Base-by-base conservation (phyloP, 1,284 basidiomycete species). In the Golubevia pallescens region DNA sequence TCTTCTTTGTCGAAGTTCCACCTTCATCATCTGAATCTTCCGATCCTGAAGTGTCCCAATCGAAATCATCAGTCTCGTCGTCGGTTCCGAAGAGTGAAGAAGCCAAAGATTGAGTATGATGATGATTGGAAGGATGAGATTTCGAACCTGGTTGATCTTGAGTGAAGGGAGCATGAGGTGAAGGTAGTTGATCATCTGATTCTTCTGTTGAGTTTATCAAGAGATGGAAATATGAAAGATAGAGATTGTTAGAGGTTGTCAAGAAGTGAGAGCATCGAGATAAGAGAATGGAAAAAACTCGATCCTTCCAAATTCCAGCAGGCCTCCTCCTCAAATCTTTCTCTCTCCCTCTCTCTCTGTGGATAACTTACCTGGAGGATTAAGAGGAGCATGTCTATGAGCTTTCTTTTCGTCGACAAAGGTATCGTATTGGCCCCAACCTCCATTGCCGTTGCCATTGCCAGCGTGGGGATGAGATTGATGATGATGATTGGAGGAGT, bases 11-110 rank as follows among this genome's bases (percentile, higher is more conserved):
- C 21, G 63, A 62, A 16, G 66, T 67, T 54, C 57, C 63, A 13
- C 58, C 64, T 10, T 65, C 70, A 23, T 73, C 67, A 34, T 77
- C 73, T 7, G 69, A 70, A 48, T 74, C 69, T 19, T 69, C 66
- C 16, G 68, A 71, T 57, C 68, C 70, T 2, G 69, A 69, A 10
- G 76, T 76, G 58, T 81, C 74, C 80, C 80, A 83, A 54, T 83
- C 74, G 32, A 83, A 83, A 63, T 78, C 73, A n/a, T 80, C 78
- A 1, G 79, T 76, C 10, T 80, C 78, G 52, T 81, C 77, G 32
- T 69, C 74, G 0, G 70, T 71, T 57, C 21, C 24, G 38, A 42
- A 2, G 16, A 51, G 52, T 3, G 28, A 42, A 16, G 62, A 28
- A 24, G 62, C 57, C n/a, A 21, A 20, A 32, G 51, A 58, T 24